phyloP scores from a whole-genome alignment of 1,284 basidiomycete genomes.

The Sanghuangporus baumii region DNA sequence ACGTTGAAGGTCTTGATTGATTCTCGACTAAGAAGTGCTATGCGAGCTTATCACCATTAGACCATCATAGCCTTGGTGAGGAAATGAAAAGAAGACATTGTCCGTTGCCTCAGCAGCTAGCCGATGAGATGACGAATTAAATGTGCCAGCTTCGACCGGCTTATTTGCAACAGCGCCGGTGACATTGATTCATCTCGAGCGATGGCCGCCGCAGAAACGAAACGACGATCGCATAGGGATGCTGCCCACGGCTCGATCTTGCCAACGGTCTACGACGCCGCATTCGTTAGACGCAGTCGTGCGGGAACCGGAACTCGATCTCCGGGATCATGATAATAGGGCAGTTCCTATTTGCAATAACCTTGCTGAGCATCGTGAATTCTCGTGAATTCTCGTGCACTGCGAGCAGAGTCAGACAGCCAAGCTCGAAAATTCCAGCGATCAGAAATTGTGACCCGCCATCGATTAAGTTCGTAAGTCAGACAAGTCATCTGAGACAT shows the following conservation, averaged over 20 bases:
- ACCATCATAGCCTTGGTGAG: neutral
- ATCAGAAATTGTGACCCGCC: neutral
- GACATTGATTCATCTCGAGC: neutral
- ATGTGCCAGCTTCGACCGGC: neutral
- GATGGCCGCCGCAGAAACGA: neutral
- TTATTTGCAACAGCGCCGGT: neutral
- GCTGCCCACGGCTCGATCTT: neutral
- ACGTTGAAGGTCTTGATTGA: neutral
- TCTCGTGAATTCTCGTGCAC: too few relatives aligned
- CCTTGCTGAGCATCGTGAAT: neutral
- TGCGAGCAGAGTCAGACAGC: neutral
- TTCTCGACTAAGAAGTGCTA: neutral
- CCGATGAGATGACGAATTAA: neutral
- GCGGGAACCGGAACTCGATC: too few relatives aligned
- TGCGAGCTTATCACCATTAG: neutral
- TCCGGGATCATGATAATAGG: neutral
- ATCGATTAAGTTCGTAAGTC: neutral
- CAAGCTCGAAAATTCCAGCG: neutral
- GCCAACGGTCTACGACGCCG: neutral
- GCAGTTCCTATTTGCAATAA: neutral
- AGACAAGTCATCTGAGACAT: neutral
- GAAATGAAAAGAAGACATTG: neutral
- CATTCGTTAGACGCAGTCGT: too few relatives aligned
- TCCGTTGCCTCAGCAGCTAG: neutral
- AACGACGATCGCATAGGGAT: neutral